These are phyloP conservation scores for Colletotrichum euphorbiae DNA, from an alignment of 2,329 filamentous ascomycete species.

Conservation along the genomic window DNA sequence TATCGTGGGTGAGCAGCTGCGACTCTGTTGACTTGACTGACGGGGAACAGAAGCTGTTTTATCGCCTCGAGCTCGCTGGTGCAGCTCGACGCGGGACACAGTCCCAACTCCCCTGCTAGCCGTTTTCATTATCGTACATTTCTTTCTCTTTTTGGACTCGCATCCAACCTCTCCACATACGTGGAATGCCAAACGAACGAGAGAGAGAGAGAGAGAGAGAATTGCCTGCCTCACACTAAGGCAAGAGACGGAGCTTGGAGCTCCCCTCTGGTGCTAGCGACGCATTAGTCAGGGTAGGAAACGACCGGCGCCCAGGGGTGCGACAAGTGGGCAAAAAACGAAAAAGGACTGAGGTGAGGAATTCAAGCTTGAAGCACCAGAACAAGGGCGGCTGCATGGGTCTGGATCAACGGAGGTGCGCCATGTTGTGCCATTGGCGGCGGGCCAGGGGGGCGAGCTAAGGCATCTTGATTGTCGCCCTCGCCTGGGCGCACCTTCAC, in stretches of 20 bases:
- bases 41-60: constrained; percentile 25
- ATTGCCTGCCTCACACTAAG: constrained; percentile 8
- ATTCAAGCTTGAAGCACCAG: constrained; percentile 33
- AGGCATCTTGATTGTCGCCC: constrained; percentile 35
- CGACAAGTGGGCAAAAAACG: constrained; percentile 24
- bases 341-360: constrained; percentile 14
- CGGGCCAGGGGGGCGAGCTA: constrained; percentile 32
- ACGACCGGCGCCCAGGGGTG: constrained; percentile 30
- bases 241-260: constrained; percentile 33
- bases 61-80: constrained; percentile 21
- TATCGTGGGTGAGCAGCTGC: constrained; percentile 35
- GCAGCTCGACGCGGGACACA: constrained; percentile 30
- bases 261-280: constrained; percentile 34
- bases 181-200: constrained; percentile 34
- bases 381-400: constrained; percentile 37
- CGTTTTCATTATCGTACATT: constrained; percentile 17
- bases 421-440: constrained; percentile 40
- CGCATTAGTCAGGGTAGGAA: constrained; percentile 27
- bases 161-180: constrained; percentile 38
- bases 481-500: constrained; percentile 23
- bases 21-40: constrained; percentile 16
- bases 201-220: background rate
- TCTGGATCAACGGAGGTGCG: constrained; percentile 36
- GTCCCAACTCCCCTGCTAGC: constrained; percentile 25
- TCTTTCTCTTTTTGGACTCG: constrained; percentile 35